phyloP scores from a whole-genome alignment of 2,329 filamentous ascomycete genomes.

The Fusarium longipes region DNA sequence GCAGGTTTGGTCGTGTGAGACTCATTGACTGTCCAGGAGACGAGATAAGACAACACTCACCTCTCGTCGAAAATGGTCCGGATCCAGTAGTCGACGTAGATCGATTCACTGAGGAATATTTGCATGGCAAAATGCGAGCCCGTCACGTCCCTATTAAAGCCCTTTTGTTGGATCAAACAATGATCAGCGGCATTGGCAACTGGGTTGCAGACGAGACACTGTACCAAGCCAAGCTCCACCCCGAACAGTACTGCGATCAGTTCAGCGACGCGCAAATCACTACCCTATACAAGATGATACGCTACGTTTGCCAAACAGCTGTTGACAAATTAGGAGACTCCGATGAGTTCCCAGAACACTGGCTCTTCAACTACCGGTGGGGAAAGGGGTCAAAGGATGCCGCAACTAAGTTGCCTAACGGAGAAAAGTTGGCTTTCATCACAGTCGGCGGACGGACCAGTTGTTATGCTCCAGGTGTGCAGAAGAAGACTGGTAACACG shows the following conservation, averaged over 20 bases:
- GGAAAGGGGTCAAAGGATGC: conserved; percentile 84
- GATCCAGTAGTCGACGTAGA: conserved; percentile 89
- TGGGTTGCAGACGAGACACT: conserved; percentile 97
- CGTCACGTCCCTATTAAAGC: conserved; percentile 92
- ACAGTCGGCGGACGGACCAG: conserved; percentile 93
- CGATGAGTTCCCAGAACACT: conserved; percentile 84
- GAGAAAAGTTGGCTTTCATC: conserved; percentile 85
- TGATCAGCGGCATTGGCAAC: conserved; percentile 93
- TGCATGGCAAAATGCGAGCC: conserved; percentile 74
- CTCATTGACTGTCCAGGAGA: conserved; percentile 83
- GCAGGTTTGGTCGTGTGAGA: conserved; percentile 81
- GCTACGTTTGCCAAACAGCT: conserved; percentile 82
- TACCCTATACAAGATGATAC: conserved; percentile 76
- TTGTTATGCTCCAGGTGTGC: conserved; percentile 84
- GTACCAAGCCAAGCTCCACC: conserved; percentile 88
- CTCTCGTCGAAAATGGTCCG: conserved; percentile 90
- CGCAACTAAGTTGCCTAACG: conserved; percentile 77
- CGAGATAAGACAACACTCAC: conserved; percentile 79
- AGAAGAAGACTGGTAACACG: conserved; percentile 77
- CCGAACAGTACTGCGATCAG: conserved; percentile 91
- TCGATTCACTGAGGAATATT: conserved; percentile 79
- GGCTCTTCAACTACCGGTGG: conserved; percentile 92
- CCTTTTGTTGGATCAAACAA: conserved; percentile 85
- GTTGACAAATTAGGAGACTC: conserved; percentile 84
- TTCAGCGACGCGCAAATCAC: conserved; percentile 78